Base-by-base conservation (phyloP, 2,329 filamentous ascomycete genomes). In the Myriosclerotinia duriaeana region DNA sequence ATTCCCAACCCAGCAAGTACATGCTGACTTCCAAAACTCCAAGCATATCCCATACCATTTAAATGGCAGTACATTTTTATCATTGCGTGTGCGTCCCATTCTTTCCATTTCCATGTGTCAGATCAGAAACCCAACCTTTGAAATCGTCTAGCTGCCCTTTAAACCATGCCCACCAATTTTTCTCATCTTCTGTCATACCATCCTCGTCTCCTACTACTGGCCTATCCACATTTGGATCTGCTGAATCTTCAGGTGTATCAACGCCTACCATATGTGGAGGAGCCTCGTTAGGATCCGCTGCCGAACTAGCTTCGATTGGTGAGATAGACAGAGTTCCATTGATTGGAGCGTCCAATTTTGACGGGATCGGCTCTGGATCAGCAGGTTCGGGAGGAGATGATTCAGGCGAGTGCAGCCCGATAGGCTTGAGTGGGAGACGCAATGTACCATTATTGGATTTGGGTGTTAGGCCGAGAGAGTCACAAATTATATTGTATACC, bases 401-500 rank as follows among this genome's bases (percentile, higher is more conserved):
- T 20, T 82, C 81, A 0, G 81, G 74, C 58, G 83, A 81, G 74
- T 93, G 90, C 4, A 71, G 36, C 14, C 74, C 75, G 54, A 76
- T 61, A 17, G 75, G 63, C 44, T 73, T 72, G 36, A 94, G 79
- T 0, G 91, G 91, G 15, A 94, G 82, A 14, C 88, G 83, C 7
- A 97, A 79, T 0, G 93, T 97, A 60, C 94, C 94, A 75, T 98
- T 98, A 76, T 97, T 97, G 0, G 91, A 86, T 64, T 83, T 83
- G 0, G 93, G 91, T 3, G 76, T 77, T 66, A 98, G 80, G 15
- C 89, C 88, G 36, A 98, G 79, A 0, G 91, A 93, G 78, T 97
- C 93, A 76, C 94, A 97, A 54, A 98, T 79, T 69, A 98, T 91
- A 74, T 97, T 97, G 79, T 98, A 98, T 11, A 98, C 90, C 74